phyloP scores from a whole-genome alignment of 306 rosid species.

The Leucaena leucocephala region DNA sequence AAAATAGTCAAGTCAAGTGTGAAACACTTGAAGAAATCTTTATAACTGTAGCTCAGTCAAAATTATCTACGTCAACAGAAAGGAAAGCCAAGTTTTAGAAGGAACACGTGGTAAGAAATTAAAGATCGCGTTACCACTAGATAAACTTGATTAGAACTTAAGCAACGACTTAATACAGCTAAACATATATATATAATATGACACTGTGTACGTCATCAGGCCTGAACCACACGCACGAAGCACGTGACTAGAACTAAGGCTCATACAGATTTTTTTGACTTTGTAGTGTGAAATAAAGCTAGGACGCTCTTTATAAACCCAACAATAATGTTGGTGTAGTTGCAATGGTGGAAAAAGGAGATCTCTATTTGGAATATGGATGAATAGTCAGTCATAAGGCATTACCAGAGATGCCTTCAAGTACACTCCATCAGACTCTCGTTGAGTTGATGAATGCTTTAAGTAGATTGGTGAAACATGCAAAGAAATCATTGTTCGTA shows the following conservation, averaged over 20 bases:
- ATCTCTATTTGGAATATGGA: not conserved
- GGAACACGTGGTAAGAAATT: not conserved
- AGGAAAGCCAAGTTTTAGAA: not conserved
- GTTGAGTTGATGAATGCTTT: not conserved
- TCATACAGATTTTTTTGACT: not conserved
- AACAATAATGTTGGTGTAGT: not conserved
- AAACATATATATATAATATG: too few relatives aligned
- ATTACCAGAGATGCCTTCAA: not conserved
- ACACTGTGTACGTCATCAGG: not conserved
- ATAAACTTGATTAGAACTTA: not conserved
- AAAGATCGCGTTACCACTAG: not conserved
- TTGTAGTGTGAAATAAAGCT: not conserved
- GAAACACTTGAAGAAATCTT: not conserved
- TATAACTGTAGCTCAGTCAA: too few relatives aligned
- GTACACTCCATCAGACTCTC: not conserved
- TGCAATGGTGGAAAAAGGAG: not conserved
- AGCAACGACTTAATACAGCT: not conserved
- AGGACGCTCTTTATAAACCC: not conserved
- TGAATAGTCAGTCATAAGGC: not conserved
- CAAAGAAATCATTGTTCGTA: not conserved
- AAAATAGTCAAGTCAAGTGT: not conserved
- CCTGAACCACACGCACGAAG: not conserved
- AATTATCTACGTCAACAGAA: too few relatives aligned
- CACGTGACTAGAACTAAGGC: not conserved
- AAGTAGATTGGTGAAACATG: not conserved